phyloP scores from a whole-genome alignment of 2,329 filamentous ascomycete species.

The Pseudophaeomoniella oleicola region DNA sequence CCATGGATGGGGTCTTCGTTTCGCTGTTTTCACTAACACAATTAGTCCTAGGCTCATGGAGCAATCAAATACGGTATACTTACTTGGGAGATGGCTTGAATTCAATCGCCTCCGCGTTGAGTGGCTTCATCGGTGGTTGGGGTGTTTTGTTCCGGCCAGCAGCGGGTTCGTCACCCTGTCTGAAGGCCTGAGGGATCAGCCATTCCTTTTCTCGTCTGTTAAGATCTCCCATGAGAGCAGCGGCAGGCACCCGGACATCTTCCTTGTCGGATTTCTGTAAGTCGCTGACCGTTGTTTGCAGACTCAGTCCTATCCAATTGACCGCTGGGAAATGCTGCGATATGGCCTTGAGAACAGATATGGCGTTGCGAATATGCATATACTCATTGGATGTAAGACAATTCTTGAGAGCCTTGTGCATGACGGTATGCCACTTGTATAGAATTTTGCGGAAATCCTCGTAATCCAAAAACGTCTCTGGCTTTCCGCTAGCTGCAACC shows the following conservation, averaged over 20 bases:
- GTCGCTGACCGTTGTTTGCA: slow-evolving; percentile 26
- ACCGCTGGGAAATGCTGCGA: slow-evolving; percentile 75
- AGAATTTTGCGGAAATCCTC: slow-evolving; percentile 74
- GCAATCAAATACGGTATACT: no score
- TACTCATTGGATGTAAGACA: slow-evolving; percentile 77
- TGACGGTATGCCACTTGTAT: slow-evolving; percentile 77
- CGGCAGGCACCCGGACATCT: slow-evolving; percentile 34
- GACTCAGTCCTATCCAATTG: slow-evolving; percentile 61
- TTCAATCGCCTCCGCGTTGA: slow-evolving; percentile 26
- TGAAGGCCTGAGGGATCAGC: slow-evolving; percentile 33
- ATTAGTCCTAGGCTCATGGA: no score
- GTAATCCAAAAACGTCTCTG: slow-evolving; percentile 60
- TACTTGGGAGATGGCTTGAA: slow-evolving; percentile 23
- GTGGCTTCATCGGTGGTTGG: slow-evolving; percentile 14
- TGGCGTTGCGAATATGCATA: slow-evolving; percentile 95
- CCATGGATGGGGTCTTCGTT: slow-evolving; percentile 11
- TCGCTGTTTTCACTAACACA: slow-evolving; percentile 15
- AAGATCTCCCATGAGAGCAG: slow-evolving; percentile 33
- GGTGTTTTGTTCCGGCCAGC: background rate
- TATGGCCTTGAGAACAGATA: slow-evolving; percentile 71
- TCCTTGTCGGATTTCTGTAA: slow-evolving; percentile 30
- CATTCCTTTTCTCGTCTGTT: slow-evolving; percentile 33
- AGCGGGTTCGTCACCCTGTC: slow-evolving; percentile 8
- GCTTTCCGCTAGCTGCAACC: slow-evolving; percentile 56
- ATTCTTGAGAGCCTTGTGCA: slow-evolving; percentile 64